Conservation (phyloP, 257 asterid genomes). For the Jasminum sambac region DNA sequence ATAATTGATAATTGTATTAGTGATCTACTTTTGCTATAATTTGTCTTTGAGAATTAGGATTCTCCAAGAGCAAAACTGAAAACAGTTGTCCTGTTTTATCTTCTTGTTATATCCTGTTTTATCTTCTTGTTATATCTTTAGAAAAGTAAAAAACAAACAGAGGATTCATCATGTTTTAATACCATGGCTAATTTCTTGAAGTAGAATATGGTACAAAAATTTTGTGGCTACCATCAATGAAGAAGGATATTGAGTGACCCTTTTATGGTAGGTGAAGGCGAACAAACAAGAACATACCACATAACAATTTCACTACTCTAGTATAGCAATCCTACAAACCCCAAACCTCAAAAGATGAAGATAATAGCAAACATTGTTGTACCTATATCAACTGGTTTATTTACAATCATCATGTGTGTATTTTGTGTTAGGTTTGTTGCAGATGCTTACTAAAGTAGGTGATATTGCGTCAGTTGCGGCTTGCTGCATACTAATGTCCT, state of each 20-base stretch:
- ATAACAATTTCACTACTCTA: not conserved
- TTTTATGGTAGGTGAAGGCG: not conserved
- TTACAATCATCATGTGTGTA: not conserved
- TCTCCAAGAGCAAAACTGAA: not conserved
- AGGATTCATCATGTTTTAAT: not conserved
- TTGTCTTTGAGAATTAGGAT: not conserved
- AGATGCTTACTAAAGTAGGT: no score
- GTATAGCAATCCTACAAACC: not conserved
- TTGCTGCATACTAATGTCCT: slow-evolving; percentile 20
- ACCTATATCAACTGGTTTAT: not conserved
- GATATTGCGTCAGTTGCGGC: not conserved
- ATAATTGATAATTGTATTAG: not conserved
- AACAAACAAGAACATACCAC: not conserved
- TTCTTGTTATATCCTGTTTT: no score
- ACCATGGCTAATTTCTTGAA: not conserved
- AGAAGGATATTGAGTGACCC: not conserved
- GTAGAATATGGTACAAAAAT: not conserved
- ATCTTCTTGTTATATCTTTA: no score
- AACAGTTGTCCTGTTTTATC: no score
- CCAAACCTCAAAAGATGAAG: not conserved
- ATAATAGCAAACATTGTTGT: not conserved
- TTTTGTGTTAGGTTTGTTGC: no score
- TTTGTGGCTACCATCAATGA: not conserved
- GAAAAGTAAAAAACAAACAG: no score
- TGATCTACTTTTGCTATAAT: not conserved